phyloP scores from a whole-genome alignment of 176 grass and related monocot genomes.

The Carex cristatella region DNA sequence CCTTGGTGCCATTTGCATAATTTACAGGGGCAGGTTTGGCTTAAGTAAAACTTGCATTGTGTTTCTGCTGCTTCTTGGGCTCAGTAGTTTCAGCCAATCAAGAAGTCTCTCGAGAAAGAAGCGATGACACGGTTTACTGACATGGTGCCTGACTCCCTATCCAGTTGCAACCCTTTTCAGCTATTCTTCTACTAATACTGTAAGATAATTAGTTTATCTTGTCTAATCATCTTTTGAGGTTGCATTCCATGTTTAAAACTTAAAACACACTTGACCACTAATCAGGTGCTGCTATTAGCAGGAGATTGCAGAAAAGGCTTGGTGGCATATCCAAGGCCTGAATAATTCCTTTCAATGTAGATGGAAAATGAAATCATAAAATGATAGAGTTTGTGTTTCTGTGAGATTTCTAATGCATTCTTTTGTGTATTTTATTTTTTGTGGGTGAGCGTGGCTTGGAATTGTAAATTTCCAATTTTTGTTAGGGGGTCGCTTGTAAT shows the following conservation, averaged over 20 bases:
- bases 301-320: slow-evolving; percentile 15
- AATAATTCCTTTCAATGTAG: slow-evolving; percentile 1
- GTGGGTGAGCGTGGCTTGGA: neutral
- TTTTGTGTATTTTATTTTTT: slow-evolving; percentile 4
- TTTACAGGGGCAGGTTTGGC: slow-evolving; percentile 2
- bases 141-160: neutral
- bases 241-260: neutral
- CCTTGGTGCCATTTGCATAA: slow-evolving; percentile 5
- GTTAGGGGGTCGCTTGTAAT: slow-evolving; percentile 15
- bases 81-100: slow-evolving; percentile 15
- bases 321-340: neutral
- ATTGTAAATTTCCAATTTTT: slow-evolving; percentile 25
- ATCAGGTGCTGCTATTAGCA: slow-evolving; percentile 13
- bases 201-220: neutral
- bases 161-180: slow-evolving; percentile 6
- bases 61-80: slow-evolving; percentile 15
- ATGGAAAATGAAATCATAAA: slow-evolving; percentile 2
- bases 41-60: slow-evolving; percentile 19
- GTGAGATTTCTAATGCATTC: slow-evolving; percentile 10
- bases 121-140: neutral
- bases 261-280: neutral
- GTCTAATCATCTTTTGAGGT: neutral
- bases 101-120: neutral
- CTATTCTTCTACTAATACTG: neutral
- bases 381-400: neutral